phyloP scores from a whole-genome alignment of 140 eudicot genomes.

The Erigeron philadelphicus region DNA sequence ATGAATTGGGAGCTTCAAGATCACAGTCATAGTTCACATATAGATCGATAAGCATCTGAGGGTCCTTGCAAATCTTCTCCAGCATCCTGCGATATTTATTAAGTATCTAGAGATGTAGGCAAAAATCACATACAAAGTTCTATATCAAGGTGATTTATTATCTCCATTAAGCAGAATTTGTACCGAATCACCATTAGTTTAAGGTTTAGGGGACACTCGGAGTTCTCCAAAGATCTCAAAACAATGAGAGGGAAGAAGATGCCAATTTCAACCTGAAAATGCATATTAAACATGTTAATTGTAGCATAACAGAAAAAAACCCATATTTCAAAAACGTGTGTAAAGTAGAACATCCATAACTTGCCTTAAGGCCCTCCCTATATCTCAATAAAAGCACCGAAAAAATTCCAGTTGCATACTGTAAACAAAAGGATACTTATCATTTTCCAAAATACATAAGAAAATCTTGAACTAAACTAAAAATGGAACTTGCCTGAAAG shows the following conservation, averaged over 20 bases:
- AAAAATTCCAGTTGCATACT: constrained; percentile 92
- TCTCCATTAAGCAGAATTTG: constrained; percentile 19
- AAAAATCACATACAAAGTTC: constrained; percentile 6
- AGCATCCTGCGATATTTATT: constrained; percentile 44
- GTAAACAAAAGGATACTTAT: constrained; percentile 22
- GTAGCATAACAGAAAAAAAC: not conserved
- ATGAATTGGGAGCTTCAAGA: constrained; percentile 39
- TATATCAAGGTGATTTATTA: not conserved
- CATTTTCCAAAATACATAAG: constrained; percentile 13
- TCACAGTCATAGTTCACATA: constrained; percentile 47
- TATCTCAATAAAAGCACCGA: constrained; percentile 68
- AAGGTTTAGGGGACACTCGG: constrained; percentile 57
- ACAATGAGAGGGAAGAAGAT: constrained; percentile 80
- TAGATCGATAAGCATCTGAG: constrained; percentile 41
- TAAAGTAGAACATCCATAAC: constrained; percentile 14
- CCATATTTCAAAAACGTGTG: not conserved
- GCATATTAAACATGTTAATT: constrained; percentile 4
- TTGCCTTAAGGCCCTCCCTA: constrained; percentile 78
- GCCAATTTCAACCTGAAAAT: constrained; percentile 81
- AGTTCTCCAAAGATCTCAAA: constrained; percentile 63
- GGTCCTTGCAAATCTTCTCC: constrained; percentile 42
- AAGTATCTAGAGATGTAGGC: constrained; percentile 14
- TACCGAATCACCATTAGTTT: constrained; percentile 80
- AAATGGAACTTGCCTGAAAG: constrained; percentile 58
- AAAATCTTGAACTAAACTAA: constrained; percentile 12